Evolutionary conservation across 1,284 basidiomycete species (phyloP).

Genomic region (Cryptococcus sp.): DNA sequence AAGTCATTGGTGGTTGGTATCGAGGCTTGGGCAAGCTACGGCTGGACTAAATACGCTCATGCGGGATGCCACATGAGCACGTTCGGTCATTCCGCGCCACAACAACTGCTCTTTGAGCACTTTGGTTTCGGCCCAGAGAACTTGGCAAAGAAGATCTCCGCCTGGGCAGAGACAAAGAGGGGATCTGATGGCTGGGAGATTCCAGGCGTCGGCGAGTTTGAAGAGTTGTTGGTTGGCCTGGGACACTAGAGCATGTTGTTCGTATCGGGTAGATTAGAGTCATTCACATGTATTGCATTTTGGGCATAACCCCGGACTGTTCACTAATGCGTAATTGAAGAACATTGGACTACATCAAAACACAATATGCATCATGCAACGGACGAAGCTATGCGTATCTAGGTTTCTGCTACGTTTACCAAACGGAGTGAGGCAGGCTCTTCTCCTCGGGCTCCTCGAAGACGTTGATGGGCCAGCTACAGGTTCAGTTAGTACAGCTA

Average conservation of each 20-base stretch:
- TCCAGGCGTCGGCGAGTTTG: conserved; percentile 46
- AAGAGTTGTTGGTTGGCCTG: conserved; percentile 31
- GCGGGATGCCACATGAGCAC: conserved; percentile 43
- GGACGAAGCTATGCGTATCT: too few relatives aligned
- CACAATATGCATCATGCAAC: too few relatives aligned
- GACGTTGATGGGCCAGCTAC: conserved; percentile 64
- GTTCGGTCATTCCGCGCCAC: conserved; percentile 44
- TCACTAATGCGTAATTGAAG: too few relatives aligned
- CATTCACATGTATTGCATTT: too few relatives aligned
- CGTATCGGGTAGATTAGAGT: too few relatives aligned
- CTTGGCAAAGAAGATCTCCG: conserved; percentile 31
- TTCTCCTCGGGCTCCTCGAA: conserved; percentile 64
- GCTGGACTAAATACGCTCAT: conserved; percentile 49
- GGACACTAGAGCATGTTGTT: too few relatives aligned
- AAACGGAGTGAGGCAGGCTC: conserved; percentile 7
- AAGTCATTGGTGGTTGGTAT: conserved; percentile 40
- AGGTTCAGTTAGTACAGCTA: background rate
- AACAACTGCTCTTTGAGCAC: conserved; percentile 37
- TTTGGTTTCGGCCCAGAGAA: conserved; percentile 45
- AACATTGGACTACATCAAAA: too few relatives aligned
- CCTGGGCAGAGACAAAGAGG: conserved; percentile 22
- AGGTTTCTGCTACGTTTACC: background rate
- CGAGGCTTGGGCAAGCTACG: conserved; percentile 42
- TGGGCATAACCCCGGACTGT: too few relatives aligned
- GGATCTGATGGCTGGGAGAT: conserved; percentile 18